Evolutionary conservation across 2,329 filamentous ascomycete species (phyloP), one percentile per base, ranked within the genome.

Genomic region (Acarospora socialis): DNA sequence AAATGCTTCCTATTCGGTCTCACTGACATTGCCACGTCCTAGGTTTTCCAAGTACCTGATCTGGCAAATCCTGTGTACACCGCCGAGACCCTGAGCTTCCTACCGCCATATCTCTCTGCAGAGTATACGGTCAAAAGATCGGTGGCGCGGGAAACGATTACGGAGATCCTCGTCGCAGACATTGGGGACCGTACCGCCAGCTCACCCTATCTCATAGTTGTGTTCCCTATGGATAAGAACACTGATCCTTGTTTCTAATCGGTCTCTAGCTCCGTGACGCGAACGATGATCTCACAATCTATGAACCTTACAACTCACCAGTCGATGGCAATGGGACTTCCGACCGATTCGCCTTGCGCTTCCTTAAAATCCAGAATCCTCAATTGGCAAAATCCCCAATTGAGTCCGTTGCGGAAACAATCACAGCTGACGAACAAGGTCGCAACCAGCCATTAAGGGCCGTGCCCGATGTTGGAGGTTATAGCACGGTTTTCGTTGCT

Each of bases 271-370:
- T 43, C 29, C 41, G 41, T 18, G 37, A 38, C 29, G 66, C 70
- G 7, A 77, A 73, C 37, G 79, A 93, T 41, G 86, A 95, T 48
- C 60, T 95, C 20, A 78, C 79, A 7, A 68, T 95, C 27, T 98
- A 95, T 51, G 75, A 90, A 50, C 84, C 87, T 2, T 78, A 83
- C 44, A 65, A 70, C 24, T 59, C 59, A 38, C 56, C 49, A 22
- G 49, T 47, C 17, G 52, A 52, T 34, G 51, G 35, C 40, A n/a
- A 45, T 48, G 5, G 43, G 56, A 17, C 54, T 63, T 4, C 66
- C 77, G 43, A 59, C 67, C 1, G 57, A n/a, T n/a, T 61, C 15
- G 68, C 66, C 5, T 59, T 94, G 7, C 70, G 74, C 33, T 93
- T 92, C 54, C 65, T 77, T 34, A 93, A 93, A 53, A 57, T 80